These are phyloP conservation scores for Gossypium sturtianum DNA, from an alignment of 345 rosid species.

Conservation along the genomic window DNA sequence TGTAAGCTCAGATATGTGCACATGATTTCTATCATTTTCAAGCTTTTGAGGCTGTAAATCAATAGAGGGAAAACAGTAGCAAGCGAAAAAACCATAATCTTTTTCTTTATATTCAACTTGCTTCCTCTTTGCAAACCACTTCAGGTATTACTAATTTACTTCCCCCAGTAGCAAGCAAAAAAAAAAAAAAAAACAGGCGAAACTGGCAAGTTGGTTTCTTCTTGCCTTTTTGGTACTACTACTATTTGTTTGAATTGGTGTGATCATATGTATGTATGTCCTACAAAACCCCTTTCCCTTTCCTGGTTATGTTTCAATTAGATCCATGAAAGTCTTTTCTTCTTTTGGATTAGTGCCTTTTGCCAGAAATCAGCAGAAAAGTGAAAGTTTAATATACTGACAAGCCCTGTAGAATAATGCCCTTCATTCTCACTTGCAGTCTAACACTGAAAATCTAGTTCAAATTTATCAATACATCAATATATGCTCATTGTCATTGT, in stretches of 20 bases:
- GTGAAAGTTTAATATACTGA: neutral
- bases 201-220: neutral
- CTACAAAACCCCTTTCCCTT: neutral
- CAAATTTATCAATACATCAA: neutral
- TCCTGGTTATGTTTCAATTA: neutral
- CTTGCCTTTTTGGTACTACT: neutral
- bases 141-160: neutral
- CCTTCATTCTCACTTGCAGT: neutral
- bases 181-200: neutral
- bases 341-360: neutral
- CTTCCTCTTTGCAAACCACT: constrained; percentile 11
- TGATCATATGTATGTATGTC: neutral
- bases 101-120: constrained; percentile 3
- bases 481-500: neutral
- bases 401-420: neutral
- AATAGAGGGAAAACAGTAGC: constrained; percentile 20
- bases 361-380: neutral
- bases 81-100: neutral
- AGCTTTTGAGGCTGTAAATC: constrained; percentile 34
- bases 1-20: constrained; percentile 3
- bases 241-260: constrained; percentile 2
- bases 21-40: constrained; percentile 21
- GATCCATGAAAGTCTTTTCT: neutral
- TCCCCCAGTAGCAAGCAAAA: constrained; percentile 7
- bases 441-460: neutral